Evolutionary conservation across 169 alveolate genomes (phyloP).

Genomic region (Plasmodium cynomolgi): DNA sequence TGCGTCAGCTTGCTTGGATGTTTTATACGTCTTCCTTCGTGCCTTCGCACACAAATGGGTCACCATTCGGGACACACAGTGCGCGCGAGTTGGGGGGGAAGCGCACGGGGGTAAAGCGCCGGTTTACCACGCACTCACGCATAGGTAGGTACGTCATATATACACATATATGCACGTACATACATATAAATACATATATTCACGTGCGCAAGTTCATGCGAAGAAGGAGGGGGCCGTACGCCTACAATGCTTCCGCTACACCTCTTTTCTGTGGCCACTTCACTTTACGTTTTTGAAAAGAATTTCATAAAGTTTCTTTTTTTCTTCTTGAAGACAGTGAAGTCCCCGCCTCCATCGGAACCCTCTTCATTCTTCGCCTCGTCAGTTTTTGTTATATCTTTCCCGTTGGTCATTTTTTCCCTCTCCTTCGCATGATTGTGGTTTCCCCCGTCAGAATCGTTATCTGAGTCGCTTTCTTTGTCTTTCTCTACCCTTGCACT

Average conservation of each 20-base stretch:
- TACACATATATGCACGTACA: not conserved
- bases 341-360: constrained; percentile 67
- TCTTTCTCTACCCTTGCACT: not conserved
- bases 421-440: constrained; percentile 34
- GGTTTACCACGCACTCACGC: not conserved
- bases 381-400: constrained; percentile 9
- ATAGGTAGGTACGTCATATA: not conserved
- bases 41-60: not conserved
- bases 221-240: not conserved
- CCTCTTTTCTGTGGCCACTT: not conserved
- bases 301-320: constrained; percentile 33
- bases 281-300: constrained; percentile 29
- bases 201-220: not conserved
- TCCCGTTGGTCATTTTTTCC: constrained; percentile 32
- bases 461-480: constrained; percentile 8
- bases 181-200: not conserved
- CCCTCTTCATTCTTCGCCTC: constrained; percentile 14
- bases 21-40: not conserved
- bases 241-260: not conserved
- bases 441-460: not conserved
- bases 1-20: not conserved
- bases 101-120: not conserved
- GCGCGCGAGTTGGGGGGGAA: not conserved
- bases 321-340: constrained; percentile 64
- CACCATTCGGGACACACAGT: not conserved